These are phyloP conservation scores for Erucastrum elatum DNA, from an alignment of 345 rosid genomes.

Conservation along the genomic window DNA sequence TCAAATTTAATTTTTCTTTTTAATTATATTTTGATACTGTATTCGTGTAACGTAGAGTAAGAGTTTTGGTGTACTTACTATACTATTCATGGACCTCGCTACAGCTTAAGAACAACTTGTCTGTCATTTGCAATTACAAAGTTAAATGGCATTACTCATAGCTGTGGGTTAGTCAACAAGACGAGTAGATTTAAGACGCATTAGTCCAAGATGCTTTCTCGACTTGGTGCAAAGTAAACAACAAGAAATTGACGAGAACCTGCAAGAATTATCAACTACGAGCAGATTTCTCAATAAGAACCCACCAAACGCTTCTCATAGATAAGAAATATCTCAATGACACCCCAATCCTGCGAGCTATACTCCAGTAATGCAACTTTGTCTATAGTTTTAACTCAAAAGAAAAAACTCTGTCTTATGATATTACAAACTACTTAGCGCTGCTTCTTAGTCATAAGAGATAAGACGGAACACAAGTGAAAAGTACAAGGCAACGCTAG, in stretches of 20 bases:
- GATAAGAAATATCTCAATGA: not conserved
- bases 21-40: conserved; percentile 12
- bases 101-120: conserved; percentile 2
- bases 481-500: not conserved
- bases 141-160: conserved; percentile 1
- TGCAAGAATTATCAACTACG: no score
- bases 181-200: no score
- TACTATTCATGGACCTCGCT: conserved; percentile 30
- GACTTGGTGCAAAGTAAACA: no score
- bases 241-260: no score
- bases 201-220: no score
- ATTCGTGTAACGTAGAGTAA: conserved; percentile 31
- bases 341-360: not conserved
- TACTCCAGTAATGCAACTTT: conserved; percentile 80
- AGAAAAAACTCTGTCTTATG: not conserved
- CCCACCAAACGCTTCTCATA: no score
- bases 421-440: conserved; percentile 7
- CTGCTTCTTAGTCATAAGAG: conserved; percentile 1
- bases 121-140: conserved; percentile 23
- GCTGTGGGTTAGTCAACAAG: no score
- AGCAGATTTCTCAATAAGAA: no score
- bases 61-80: conserved; percentile 10
- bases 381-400: conserved; percentile 31
- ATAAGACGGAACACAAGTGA: not conserved
- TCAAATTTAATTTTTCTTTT: conserved; percentile 16